Percentiles rank a stretch among this genome's conserved stretches.
phyloP scores from a whole-genome alignment of 352 stramenopile species.

The Globisporangium perplexum region DNA sequence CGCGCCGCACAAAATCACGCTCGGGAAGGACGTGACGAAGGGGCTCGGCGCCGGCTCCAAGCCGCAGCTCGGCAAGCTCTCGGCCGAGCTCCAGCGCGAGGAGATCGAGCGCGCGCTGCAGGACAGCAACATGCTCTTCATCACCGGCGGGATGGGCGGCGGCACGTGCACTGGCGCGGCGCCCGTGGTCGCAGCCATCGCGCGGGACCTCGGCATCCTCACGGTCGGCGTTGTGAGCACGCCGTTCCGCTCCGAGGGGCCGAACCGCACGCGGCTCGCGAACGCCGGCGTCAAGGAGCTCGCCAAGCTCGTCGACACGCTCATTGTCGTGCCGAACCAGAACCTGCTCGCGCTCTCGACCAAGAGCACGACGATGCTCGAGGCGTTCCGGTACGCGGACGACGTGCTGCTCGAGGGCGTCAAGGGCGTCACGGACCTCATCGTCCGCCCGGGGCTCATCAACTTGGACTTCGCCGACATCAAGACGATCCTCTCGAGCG shows the following conservation, averaged over 20 bases:
- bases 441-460: constrained; percentile 94
- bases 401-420: constrained; percentile 95
- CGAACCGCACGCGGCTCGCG: constrained; percentile 91
- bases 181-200: constrained; percentile 91
- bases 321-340: constrained; percentile 97
- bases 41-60: constrained; percentile 79
- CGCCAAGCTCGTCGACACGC: constrained; percentile 91
- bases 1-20: constrained; percentile 73
- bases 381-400: constrained; percentile 93
- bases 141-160: constrained; percentile 94
- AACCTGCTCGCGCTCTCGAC: constrained; percentile 92
- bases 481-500: constrained; percentile 92
- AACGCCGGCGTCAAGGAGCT: constrained; percentile 91
- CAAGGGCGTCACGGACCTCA: constrained; percentile 95
- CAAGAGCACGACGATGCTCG: constrained; percentile 90
- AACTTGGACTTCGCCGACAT: constrained; percentile 98
- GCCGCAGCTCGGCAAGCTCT: constrained; percentile 67
- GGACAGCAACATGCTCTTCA: constrained; percentile 95
- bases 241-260: constrained; percentile 94
- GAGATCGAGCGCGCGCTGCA: constrained; percentile 89
- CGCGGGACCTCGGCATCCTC: constrained; percentile 90
- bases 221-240: constrained; percentile 96
- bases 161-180: constrained; percentile 91
- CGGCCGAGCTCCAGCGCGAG: constrained; percentile 81
- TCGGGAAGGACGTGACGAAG: constrained; percentile 83